Base-by-base conservation (phyloP, 495 filamentous ascomycete species). In the Trichocladium uniseriatum region DNA sequence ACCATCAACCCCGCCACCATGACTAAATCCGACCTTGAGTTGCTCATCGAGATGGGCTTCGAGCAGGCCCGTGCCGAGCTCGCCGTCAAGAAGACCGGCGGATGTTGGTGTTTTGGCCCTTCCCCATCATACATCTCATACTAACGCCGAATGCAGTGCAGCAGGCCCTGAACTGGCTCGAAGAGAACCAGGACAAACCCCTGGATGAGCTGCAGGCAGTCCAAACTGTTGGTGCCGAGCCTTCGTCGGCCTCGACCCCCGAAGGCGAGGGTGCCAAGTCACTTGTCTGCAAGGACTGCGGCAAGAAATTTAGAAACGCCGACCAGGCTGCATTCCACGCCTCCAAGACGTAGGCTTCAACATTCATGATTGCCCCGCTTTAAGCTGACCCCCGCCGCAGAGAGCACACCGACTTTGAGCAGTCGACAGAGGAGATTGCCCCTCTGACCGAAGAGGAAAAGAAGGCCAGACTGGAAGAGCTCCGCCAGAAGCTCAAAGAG, bases 1-100 rank as follows among this genome's bases (percentile, higher is more conserved):
- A 3, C 31, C 31, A 14, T 32, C 24, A 8, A 14, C 16, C 15
- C n/a, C 29, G 6, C 43, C 57, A 77, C 56, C 54, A 89, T 86
- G 83, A 75, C 75, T 14, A 67, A 71, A 24, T 77, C 83, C 32
- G 86, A 94, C 60, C 73, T 94, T 15, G 79, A 91, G 11, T 74
- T 82, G 57, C 83, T 98, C 61, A 62, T 94, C 56, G 89, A 94
- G 46, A 96, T 97, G 90, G 92, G 92, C 59, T 98, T 98, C 55
- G 87, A 94, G 51, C 75, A 79, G 58, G 79, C 85, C 53, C 76
- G 82, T 56, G 84, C 87, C 29, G 77, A 87, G 65, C 63, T 97
- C 16, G 92, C 94, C 29, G 73, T 94, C 45, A 82, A 87, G 60
- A 84, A 84, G 61, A 75, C 81, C 28, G 84, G 86, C 42, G 80